phyloP scores from a whole-genome alignment of 257 asterid species.

The Nicotiana paniculata region DNA sequence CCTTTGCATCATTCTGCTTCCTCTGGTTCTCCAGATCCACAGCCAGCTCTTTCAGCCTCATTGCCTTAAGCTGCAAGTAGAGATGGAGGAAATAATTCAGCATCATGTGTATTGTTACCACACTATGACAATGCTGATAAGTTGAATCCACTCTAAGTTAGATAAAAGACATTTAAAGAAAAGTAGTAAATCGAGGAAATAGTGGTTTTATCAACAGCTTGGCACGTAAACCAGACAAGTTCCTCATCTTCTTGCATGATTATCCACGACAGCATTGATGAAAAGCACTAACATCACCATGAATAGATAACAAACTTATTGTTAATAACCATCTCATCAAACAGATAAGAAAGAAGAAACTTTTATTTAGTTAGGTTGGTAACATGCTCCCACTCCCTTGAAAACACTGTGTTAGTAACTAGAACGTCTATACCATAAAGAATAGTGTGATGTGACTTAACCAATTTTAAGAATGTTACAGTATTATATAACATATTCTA shows the following conservation, averaged over 20 bases:
- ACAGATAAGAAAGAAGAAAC: background rate
- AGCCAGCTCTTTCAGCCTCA: slow-evolving; percentile 69
- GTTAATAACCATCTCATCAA: background rate
- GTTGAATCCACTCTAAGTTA: background rate
- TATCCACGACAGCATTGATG: background rate
- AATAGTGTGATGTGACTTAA: background rate
- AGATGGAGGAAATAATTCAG: background rate
- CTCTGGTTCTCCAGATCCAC: slow-evolving; percentile 75
- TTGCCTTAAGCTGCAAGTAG: slow-evolving; percentile 61
- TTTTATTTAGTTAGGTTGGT: background rate
- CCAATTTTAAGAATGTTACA: background rate
- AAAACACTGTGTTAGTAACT: background rate
- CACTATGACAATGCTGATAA: background rate
- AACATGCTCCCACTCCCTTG: background rate
- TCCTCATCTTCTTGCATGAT: background rate
- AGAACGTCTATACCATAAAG: background rate
- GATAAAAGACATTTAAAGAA: background rate
- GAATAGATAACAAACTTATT: background rate
- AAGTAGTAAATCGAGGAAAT: background rate
- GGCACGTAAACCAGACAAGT: background rate
- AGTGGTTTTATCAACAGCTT: background rate
- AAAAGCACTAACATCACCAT: background rate
- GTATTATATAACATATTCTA: background rate
- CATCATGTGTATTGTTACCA: background rate
- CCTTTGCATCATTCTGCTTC: slow-evolving; percentile 45